Conservation (phyloP, 2,329 filamentous ascomycete species). For the Aspergillus fumigatiaffinis region DNA sequence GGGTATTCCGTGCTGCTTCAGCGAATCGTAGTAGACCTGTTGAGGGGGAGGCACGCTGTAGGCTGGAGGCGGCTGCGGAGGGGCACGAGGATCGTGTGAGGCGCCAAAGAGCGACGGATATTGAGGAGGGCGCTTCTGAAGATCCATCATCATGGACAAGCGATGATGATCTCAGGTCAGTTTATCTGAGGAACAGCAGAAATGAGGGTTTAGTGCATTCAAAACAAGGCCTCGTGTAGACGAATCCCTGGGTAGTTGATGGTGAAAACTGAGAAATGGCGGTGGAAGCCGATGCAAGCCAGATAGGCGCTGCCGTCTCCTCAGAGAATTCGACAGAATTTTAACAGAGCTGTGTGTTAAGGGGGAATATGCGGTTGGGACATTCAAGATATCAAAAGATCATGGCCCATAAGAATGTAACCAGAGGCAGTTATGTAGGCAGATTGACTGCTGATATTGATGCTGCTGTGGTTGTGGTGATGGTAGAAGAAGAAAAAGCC, state of each 20-base stretch:
- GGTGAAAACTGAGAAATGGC: constrained; percentile 9
- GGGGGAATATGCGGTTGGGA: background rate
- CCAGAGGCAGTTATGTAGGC: background rate
- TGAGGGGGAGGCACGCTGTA: constrained; percentile 3
- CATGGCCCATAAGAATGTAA: background rate
- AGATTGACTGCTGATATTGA: background rate
- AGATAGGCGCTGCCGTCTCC: background rate
- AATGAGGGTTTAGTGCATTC: constrained; percentile 2
- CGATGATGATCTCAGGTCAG: background rate
- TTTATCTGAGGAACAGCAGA: background rate
- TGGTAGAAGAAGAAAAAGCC: constrained; percentile 6
- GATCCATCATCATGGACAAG: constrained; percentile 22
- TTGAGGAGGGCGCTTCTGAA: constrained; percentile 17
- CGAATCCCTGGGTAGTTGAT: background rate
- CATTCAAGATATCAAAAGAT: background rate
- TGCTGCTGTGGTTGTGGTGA: background rate
- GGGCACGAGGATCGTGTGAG: constrained; percentile 25
- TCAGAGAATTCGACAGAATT: background rate
- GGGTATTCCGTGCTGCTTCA: constrained; percentile 7
- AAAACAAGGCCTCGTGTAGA: background rate
- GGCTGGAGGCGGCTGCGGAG: constrained; percentile 19
- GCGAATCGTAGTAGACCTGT: constrained; percentile 5
- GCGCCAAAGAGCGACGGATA: constrained; percentile 29
- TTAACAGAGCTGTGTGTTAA: background rate
- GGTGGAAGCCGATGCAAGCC: constrained; percentile 11